These are phyloP conservation scores for Jasminum sambac DNA, from an alignment of 257 asterid genomes.

Conservation along the genomic window DNA sequence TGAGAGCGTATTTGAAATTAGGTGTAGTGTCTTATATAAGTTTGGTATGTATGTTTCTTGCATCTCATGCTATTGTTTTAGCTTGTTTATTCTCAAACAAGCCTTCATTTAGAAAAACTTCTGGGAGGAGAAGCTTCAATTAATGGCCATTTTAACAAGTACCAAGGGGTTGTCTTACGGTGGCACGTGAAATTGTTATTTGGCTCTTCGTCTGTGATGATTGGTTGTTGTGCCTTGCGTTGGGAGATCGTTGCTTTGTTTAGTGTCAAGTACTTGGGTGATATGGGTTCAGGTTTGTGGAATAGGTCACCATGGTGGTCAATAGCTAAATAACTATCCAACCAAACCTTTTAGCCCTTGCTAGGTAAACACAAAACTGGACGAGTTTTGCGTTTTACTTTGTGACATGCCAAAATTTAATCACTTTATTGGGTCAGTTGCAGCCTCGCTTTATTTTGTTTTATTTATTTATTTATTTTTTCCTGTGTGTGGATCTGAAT, in stretches of 20 bases:
- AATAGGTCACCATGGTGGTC: background rate
- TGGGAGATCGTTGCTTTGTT: background rate
- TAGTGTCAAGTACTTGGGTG: background rate
- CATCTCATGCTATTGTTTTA: background rate
- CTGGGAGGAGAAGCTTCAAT: background rate
- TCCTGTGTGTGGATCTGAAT: background rate
- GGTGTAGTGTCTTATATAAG: background rate
- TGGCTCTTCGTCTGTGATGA: background rate
- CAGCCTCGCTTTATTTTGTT: background rate
- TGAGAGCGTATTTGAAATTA: background rate
- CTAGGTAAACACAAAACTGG: background rate
- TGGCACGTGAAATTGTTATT: background rate
- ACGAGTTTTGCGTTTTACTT: background rate
- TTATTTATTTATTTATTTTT: background rate
- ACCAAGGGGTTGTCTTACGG: background rate
- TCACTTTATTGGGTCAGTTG: too few relatives aligned
- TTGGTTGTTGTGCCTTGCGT: background rate
- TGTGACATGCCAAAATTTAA: background rate
- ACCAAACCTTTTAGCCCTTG: background rate
- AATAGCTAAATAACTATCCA: background rate
- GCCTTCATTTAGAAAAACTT: background rate
- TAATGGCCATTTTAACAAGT: background rate
- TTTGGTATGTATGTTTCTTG: background rate
- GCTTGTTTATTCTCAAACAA: background rate
- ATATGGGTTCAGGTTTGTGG: background rate